phyloP scores from a whole-genome alignment of 352 stramenopile genomes.

The Pythium monospermum region DNA sequence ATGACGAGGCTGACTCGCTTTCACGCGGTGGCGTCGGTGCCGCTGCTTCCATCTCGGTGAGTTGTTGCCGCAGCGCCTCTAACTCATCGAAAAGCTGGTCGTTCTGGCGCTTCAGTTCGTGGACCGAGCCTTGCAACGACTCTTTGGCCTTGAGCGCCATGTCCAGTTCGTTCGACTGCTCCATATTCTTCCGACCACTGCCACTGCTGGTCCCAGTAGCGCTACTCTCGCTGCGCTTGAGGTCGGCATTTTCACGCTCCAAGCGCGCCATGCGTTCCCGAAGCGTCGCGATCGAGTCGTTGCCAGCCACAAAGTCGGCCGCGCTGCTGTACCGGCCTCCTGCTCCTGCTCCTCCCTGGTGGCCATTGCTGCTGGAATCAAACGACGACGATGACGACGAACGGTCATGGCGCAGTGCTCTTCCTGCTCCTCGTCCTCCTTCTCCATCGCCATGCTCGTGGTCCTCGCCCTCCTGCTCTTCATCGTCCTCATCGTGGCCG shows the following conservation, averaged over 20 bases:
- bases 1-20: not conserved
- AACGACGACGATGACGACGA: constrained; percentile 6
- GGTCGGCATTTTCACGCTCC: constrained; percentile 67
- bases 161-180: constrained; percentile 69
- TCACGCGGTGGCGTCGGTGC: not conserved
- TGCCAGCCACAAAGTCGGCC: constrained; percentile 50
- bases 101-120: constrained; percentile 74
- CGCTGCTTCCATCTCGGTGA: not conserved
- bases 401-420: not conserved
- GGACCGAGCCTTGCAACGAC: constrained; percentile 52
- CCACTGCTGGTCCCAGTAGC: constrained; percentile 40
- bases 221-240: constrained; percentile 54
- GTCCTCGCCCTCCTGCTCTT: constrained; percentile 6
- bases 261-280: constrained; percentile 60
- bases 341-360: constrained; percentile 24
- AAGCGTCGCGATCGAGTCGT: constrained; percentile 52
- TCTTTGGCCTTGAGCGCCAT: constrained; percentile 74
- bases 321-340: constrained; percentile 41
- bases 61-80: constrained; percentile 13
- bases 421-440: constrained; percentile 8
- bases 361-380: constrained; percentile 9
- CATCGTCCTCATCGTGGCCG: constrained; percentile 31
- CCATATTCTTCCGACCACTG: too few species aligned
- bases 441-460: not conserved
- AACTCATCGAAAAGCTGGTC: constrained; percentile 68